A percentile compares a stretch with the other conserved stretches of the same genome.
Conservation (phyloP, 1,284 basidiomycete genomes). For the Ustilago curta region DNA sequence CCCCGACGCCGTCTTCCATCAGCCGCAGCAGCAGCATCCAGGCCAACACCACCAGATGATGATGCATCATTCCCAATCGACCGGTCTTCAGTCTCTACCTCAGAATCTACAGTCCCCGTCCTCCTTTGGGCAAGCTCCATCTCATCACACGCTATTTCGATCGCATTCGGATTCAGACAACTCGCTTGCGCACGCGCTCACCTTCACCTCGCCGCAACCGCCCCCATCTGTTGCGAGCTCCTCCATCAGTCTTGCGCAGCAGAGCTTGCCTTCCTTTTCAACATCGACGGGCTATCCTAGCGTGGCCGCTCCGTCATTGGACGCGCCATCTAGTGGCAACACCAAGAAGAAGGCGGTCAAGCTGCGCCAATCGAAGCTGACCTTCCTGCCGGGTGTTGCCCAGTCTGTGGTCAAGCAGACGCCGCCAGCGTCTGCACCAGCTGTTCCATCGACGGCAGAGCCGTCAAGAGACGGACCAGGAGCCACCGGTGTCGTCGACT, state of each 20-base stretch:
- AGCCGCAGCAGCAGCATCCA: background rate
- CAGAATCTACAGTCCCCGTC: background rate
- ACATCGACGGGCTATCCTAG: background rate
- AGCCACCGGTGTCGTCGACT: background rate
- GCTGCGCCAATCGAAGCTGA: slow-evolving; percentile 31
- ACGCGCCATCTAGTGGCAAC: background rate
- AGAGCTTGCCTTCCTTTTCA: background rate
- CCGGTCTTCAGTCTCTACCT: background rate
- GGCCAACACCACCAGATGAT: background rate
- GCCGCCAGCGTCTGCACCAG: background rate
- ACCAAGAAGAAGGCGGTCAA: slow-evolving; percentile 15
- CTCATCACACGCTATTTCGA: background rate
- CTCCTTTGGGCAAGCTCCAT: background rate
- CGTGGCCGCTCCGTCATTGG: background rate
- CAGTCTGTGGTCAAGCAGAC: slow-evolving; percentile 10
- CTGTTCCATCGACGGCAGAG: background rate
- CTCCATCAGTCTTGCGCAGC: slow-evolving; percentile 2
- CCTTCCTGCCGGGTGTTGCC: slow-evolving; percentile 18
- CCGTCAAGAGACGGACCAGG: background rate
- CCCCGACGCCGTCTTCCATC: slow-evolving; percentile 9
- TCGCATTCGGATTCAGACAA: slow-evolving; percentile 17
- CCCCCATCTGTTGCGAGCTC: background rate
- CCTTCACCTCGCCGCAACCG: slow-evolving; percentile 10
- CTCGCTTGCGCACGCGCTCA: slow-evolving; percentile 27
- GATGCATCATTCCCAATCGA: slow-evolving; percentile 7